A percentile compares a stretch with the other conserved stretches of the same genome.
phyloP scores from a whole-genome alignment of 306 rosid species.

The Clitoria ternatea region DNA sequence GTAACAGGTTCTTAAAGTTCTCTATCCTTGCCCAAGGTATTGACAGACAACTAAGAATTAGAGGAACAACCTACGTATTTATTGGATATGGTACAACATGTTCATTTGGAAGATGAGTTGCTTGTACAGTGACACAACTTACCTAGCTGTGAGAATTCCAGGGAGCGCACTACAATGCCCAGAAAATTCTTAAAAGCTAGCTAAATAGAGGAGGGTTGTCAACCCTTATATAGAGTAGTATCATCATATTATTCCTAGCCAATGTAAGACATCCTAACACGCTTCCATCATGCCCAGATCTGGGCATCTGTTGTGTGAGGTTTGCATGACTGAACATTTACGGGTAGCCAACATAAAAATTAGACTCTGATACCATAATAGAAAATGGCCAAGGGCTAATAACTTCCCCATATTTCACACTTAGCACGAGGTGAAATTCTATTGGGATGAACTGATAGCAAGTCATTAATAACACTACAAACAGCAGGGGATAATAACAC shows the following conservation, averaged over 20 bases:
- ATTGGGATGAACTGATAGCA: not conserved
- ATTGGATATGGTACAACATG: not conserved
- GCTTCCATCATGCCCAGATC: no score
- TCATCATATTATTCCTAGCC: no score
- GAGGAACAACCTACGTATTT: not conserved
- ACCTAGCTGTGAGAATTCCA: not conserved
- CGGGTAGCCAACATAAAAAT: no score
- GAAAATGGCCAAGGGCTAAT: no score
- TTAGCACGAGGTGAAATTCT: not conserved
- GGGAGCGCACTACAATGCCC: not conserved
- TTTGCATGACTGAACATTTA: no score
- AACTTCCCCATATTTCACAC: not conserved
- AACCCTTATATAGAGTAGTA: no score
- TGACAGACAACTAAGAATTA: not conserved
- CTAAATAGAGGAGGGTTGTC: no score
- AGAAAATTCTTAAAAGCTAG: no score
- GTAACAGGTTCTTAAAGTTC: not conserved
- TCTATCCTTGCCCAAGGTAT: not conserved
- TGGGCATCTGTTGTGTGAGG: no score
- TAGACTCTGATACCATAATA: no score
- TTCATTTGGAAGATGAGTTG: not conserved
- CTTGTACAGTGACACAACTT: not conserved
- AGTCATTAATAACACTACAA: not conserved
- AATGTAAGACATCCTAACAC: no score
- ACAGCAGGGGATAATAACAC: no score